A percentile compares a stretch with the other conserved stretches of the same genome.
Conservation (phyloP, 805 yeast species). For the Sugiyamaella americana region DNA sequence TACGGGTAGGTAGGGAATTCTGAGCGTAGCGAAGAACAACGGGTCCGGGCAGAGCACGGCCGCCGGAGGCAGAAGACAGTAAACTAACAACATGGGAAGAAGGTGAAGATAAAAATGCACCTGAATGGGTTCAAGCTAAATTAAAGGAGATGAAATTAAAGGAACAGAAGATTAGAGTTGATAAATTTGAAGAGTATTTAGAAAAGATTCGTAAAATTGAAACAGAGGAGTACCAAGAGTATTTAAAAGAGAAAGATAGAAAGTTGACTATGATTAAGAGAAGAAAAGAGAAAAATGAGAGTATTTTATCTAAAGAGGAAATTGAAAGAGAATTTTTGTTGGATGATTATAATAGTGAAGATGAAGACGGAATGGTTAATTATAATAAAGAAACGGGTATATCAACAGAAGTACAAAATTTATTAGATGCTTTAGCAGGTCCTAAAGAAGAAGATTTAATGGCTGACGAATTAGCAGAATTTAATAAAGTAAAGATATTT, state of each 20-base stretch:
- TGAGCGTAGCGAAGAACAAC: no score
- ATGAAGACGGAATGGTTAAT: background rate
- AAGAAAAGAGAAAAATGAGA: background rate
- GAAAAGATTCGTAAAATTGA: conserved; percentile 15
- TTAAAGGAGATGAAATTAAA: conserved; percentile 27
- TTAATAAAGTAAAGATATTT: conserved; percentile 45
- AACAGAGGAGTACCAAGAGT: conserved; percentile 8
- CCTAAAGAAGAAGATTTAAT: conserved; percentile 16
- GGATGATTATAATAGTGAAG: conserved; percentile 30
- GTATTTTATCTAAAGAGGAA: background rate
- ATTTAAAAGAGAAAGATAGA: background rate
- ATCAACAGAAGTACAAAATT: conserved; percentile 42
- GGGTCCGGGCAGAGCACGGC: no score
- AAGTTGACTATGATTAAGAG: background rate
- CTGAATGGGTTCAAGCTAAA: conserved; percentile 57
- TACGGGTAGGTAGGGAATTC: background rate
- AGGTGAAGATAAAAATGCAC: conserved; percentile 48
- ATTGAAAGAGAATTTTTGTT: conserved; percentile 21
- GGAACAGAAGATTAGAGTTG: conserved; percentile 16
- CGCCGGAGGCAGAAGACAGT: no score
- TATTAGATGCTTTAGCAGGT: conserved; percentile 39
- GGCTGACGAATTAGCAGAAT: conserved; percentile 6
- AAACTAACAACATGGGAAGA: conserved; percentile 13
- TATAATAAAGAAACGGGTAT: conserved; percentile 29
- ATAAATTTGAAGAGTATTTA: conserved; percentile 24